A percentile compares a stretch with the other conserved stretches of the same genome.
These are phyloP conservation scores for Monosporascus sp. DNA, from an alignment of 2,329 filamentous ascomycete genomes.

Conservation along the genomic window DNA sequence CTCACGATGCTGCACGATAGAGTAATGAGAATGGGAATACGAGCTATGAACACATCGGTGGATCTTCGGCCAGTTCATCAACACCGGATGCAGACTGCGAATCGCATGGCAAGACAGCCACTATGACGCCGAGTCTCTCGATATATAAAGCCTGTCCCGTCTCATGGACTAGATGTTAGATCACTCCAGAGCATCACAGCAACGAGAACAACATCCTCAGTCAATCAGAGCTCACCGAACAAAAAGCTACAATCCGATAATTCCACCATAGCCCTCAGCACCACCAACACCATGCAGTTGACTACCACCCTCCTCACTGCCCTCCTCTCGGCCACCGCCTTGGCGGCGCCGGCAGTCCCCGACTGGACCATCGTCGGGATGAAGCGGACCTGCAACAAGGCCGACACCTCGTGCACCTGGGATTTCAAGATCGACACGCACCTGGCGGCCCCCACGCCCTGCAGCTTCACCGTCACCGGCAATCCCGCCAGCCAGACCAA, in stretches of 20 bases:
- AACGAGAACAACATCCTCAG: background rate
- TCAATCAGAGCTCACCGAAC: too few relatives aligned
- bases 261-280: background rate
- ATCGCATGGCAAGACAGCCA: too few relatives aligned
- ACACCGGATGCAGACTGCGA: background rate
- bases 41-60: background rate
- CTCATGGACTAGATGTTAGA: too few relatives aligned
- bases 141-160: too few relatives aligned
- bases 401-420: constrained; percentile 36
- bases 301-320: constrained; percentile 20
- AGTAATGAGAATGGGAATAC: background rate
- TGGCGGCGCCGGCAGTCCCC: constrained; percentile 22
- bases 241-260: background rate
- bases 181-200: background rate
- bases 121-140: too few relatives aligned
- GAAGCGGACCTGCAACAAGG: constrained; percentile 33
- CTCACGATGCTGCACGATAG: background rate
- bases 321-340: constrained; percentile 20
- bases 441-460: constrained; percentile 25
- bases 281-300: constrained; percentile 31
- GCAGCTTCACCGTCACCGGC: constrained; percentile 32
- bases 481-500: constrained; percentile 33
- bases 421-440: constrained; percentile 35
- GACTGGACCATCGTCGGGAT: constrained; percentile 35
- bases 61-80: background rate